Evolutionary conservation across 2,329 filamentous ascomycete species (phyloP).

Genomic region (Exophiala spinifera): DNA sequence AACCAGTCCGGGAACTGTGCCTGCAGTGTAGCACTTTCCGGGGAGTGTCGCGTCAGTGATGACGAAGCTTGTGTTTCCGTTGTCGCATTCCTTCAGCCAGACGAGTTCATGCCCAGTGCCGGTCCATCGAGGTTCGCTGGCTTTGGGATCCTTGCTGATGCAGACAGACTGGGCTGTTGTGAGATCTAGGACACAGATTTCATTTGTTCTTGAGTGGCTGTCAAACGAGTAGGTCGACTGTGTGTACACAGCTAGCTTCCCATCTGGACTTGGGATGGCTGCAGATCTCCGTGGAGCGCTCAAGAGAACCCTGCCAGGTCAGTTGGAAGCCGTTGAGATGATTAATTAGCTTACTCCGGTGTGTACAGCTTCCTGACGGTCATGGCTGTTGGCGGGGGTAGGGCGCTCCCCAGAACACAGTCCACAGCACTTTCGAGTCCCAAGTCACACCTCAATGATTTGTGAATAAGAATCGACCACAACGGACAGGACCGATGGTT

Average conservation of each 20-base stretch:
- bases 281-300: constrained; percentile 46
- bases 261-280: constrained; percentile 44
- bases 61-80: constrained; percentile 47
- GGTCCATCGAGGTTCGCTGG: constrained; percentile 48
- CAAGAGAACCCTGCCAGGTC: constrained; percentile 41
- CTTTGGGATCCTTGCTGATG: constrained; percentile 44
- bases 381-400: background rate
- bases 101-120: constrained; percentile 43
- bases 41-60: constrained; percentile 41
- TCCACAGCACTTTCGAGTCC: too few relatives aligned
- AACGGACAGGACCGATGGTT: too few relatives aligned
- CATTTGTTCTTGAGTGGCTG: constrained; percentile 45
- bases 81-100: constrained; percentile 44
- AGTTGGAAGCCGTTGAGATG: background rate
- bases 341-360: constrained; percentile 19
- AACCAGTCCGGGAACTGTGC: constrained; percentile 45
- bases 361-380: constrained; percentile 20
- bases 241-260: constrained; percentile 48
- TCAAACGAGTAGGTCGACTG: constrained; percentile 51
- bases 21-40: constrained; percentile 43
- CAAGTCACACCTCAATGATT: too few relatives aligned
- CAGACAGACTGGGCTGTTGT: constrained; percentile 39
- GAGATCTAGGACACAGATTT: constrained; percentile 47
- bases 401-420: background rate
- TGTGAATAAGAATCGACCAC: too few relatives aligned